Conservation (phyloP, 306 rosid species). For the Citrullus amarus region DNA sequence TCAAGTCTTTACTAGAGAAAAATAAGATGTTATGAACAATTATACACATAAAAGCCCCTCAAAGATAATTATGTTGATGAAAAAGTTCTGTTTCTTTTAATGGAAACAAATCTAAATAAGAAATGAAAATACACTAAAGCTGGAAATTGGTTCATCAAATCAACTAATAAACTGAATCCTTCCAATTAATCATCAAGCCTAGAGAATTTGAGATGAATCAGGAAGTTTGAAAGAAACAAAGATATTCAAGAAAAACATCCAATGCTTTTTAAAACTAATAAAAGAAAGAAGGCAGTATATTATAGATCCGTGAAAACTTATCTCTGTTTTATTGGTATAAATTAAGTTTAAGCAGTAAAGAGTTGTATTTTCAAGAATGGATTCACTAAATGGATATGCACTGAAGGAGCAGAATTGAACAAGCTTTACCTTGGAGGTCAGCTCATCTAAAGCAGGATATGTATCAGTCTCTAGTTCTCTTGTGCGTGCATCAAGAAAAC, state of each 20-base stretch:
- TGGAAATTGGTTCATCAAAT: not conserved
- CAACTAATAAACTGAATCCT: not conserved
- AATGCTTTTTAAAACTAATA: not conserved
- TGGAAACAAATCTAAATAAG: not conserved
- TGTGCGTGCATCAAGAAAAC: slow-evolving; percentile 96
- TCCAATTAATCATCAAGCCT: not conserved
- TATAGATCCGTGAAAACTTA: not conserved
- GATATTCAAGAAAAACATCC: not conserved
- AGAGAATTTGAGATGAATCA: not conserved
- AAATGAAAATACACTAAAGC: not conserved
- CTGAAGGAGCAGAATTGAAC: not conserved
- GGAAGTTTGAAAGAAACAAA: not conserved
- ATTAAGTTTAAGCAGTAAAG: not conserved
- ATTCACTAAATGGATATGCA: not conserved
- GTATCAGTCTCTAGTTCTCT: slow-evolving; percentile 78
- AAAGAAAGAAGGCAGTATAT: not conserved
- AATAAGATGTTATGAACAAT: not conserved
- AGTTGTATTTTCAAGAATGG: not conserved
- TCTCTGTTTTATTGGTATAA: not conserved
- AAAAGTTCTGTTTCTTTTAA: not conserved
- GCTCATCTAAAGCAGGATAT: slow-evolving; percentile 93
- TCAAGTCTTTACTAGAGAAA: not conserved
- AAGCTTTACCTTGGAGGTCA: slow-evolving; percentile 64
- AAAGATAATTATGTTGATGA: not conserved
- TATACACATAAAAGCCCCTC: not conserved